phyloP scores from a whole-genome alignment of 2,329 filamentous ascomycete genomes.

The Didymella glomerata region DNA sequence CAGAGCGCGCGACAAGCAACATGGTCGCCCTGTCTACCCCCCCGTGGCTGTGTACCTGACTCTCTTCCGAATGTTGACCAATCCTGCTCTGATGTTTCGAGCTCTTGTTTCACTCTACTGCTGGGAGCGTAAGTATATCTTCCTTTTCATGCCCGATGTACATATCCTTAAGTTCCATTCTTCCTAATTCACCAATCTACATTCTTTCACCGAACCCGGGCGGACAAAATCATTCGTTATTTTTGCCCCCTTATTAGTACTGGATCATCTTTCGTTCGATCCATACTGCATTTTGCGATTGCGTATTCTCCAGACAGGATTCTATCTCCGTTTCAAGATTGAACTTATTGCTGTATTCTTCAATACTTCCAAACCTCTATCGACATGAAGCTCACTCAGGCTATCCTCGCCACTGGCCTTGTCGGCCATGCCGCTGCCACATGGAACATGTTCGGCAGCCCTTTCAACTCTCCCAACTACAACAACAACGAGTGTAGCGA shows the following conservation, averaged over 20 bases:
- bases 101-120: conserved; percentile 26
- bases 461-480: conserved; percentile 75
- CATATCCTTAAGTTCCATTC: conserved; percentile 22
- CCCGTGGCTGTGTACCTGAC: conserved; percentile 42
- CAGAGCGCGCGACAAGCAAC: conserved; percentile 44
- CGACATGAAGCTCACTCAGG: conserved; percentile 55
- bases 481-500: conserved; percentile 78
- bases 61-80: conserved; percentile 26
- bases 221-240: conserved; percentile 51
- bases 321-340: conserved; percentile 24
- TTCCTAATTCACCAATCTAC: conserved; percentile 18
- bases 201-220: conserved; percentile 25
- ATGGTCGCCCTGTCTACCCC: conserved; percentile 28
- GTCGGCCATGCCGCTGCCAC: conserved; percentile 56
- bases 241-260: conserved; percentile 47
- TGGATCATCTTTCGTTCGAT: conserved; percentile 34
- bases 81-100: conserved; percentile 35
- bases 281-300: conserved; percentile 27
- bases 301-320: conserved; percentile 36
- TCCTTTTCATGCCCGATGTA: conserved; percentile 29
- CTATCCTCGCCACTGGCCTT: conserved; percentile 58
- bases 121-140: conserved; percentile 38
- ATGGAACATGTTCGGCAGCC: conserved; percentile 60
- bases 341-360: conserved; percentile 15
- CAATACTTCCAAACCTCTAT: background rate